Evolutionary conservation across 1,284 basidiomycete species (phyloP).

Genomic region (Uromyces viciae-fabae): DNA sequence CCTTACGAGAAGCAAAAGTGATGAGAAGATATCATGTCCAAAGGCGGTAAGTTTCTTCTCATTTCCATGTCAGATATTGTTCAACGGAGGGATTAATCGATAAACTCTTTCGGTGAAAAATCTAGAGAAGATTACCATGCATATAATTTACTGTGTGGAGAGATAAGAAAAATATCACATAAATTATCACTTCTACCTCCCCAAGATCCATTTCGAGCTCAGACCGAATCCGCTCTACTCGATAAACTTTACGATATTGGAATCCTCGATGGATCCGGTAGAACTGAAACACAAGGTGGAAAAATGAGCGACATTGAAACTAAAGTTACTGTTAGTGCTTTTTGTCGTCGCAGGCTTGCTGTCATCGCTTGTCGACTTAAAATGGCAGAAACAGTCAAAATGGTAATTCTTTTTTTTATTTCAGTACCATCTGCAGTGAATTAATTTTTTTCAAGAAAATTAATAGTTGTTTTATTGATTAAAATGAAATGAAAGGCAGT

Average conservation of each 20-base stretch:
- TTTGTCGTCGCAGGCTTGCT: conserved; percentile 84
- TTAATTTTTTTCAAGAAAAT: neutral
- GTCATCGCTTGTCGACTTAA: conserved; percentile 88
- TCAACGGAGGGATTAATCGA: neutral
- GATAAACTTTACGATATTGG: conserved; percentile 98
- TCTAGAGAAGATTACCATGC: conserved; percentile 56
- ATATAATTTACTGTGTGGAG: conserved; percentile 93
- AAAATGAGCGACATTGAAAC: conserved; percentile 89
- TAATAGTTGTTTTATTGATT: too few relatives aligned
- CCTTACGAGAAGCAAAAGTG: conserved; percentile 84
- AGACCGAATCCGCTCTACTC: conserved; percentile 80
- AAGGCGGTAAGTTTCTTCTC: conserved; percentile 59
- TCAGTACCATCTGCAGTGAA: neutral
- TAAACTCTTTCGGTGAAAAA: neutral
- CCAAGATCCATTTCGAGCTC: conserved; percentile 79
- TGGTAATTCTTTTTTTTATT: conserved; percentile 62
- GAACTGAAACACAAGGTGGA: conserved; percentile 54
- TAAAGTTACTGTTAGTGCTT: conserved; percentile 89
- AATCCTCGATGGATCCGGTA: conserved; percentile 68
- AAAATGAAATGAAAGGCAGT: conserved; percentile 74
- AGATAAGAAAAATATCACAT: conserved; percentile 78
- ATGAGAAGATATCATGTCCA: conserved; percentile 95
- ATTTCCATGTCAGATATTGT: neutral
- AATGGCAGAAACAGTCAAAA: conserved; percentile 93
- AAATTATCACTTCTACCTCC: conserved; percentile 80